These are phyloP conservation scores for Carex scoparia DNA, from an alignment of 176 grass and related monocot species.

Conservation along the genomic window DNA sequence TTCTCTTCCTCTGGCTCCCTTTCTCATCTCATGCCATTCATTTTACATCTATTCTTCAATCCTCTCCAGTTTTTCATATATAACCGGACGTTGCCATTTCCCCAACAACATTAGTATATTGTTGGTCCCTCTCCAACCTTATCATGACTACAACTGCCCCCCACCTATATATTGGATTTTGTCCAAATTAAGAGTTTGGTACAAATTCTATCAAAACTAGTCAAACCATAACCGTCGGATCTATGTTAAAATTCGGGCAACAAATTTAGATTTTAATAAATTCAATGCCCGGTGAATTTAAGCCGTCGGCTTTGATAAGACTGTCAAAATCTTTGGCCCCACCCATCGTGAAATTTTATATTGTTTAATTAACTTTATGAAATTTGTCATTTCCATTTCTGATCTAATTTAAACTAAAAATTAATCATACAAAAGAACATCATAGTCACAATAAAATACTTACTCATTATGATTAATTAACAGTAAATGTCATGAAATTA, in stretches of 20 bases:
- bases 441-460: neutral
- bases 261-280: too few relatives aligned
- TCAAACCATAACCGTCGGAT: too few relatives aligned
- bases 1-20: conserved; percentile 10
- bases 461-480: neutral
- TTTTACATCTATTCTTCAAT: neutral
- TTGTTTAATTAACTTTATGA: neutral
- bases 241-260: too few relatives aligned
- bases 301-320: too few relatives aligned
- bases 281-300: too few relatives aligned
- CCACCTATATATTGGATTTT: neutral
- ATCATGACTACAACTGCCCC: neutral
- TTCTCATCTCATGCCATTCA: neutral
- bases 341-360: neutral
- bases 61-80: neutral
- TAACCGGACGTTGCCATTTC: neutral
- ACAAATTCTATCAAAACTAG: too few relatives aligned
- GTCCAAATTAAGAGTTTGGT: too few relatives aligned
- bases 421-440: neutral
- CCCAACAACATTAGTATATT: neutral
- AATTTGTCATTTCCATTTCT: neutral
- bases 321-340: too few relatives aligned
- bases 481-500: neutral
- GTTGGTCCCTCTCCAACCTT: neutral
- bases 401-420: neutral